phyloP scores from a whole-genome alignment of 1,284 basidiomycete genomes.

The Wallemia ichthyophaga region DNA sequence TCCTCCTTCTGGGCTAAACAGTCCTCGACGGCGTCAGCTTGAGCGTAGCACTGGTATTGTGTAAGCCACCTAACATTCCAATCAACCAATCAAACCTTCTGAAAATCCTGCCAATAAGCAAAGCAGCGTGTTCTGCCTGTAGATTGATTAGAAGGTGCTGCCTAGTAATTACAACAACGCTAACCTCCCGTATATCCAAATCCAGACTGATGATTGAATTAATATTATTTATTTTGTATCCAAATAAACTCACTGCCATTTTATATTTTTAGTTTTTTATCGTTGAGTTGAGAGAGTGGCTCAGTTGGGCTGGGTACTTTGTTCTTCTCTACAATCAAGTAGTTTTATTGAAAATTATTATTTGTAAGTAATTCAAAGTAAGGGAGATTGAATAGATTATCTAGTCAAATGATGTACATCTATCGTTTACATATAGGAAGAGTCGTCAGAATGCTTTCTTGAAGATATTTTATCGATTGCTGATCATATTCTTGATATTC shows the following conservation, averaged over 20 bases:
- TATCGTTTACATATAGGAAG: neutral
- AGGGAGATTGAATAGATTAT: too few species aligned
- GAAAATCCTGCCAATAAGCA: constrained; percentile 56
- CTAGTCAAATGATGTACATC: neutral
- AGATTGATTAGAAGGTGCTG: neutral
- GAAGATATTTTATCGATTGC: neutral
- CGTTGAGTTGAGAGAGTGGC: neutral
- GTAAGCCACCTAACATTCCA: too few species aligned
- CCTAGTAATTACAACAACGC: too few species aligned
- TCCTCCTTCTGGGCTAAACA: constrained; percentile 50
- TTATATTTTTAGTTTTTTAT: constrained; percentile 2
- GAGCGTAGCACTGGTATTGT: constrained; percentile 77
- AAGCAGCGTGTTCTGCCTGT: constrained; percentile 67
- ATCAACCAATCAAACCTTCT: constrained; percentile 10
- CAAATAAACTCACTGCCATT: constrained; percentile 16
- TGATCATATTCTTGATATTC: neutral
- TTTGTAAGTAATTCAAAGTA: too few species aligned
- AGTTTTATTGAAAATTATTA: too few species aligned
- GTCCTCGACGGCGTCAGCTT: constrained; percentile 40
- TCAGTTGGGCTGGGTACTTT: too few species aligned
- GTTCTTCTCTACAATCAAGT: too few species aligned
- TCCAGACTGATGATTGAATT: constrained; percentile 20
- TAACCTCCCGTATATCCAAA: constrained; percentile 38
- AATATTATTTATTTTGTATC: neutral
- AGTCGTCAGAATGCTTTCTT: constrained; percentile 1